phyloP scores from a whole-genome alignment of 768 basidiomycete species.

The Boletus subparvulus region DNA sequence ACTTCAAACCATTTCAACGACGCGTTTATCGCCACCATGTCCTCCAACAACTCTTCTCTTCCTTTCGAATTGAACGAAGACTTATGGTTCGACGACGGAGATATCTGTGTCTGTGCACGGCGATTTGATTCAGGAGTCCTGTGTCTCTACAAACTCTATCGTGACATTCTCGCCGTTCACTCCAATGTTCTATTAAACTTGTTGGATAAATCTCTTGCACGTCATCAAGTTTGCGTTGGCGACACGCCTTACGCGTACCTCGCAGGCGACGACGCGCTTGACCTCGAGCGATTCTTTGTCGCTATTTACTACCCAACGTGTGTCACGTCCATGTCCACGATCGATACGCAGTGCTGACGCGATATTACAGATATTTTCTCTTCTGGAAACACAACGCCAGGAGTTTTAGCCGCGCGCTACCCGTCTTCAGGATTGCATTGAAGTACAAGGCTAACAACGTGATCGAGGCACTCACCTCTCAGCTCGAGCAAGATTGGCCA shows the following conservation, averaged over 20 bases:
- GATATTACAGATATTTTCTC: neutral
- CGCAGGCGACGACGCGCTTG: neutral
- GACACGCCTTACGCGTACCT: neutral
- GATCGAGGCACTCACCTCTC: constrained; percentile 4
- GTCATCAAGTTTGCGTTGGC: neutral
- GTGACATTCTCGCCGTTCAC: constrained; percentile 1
- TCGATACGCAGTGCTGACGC: neutral
- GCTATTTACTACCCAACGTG: constrained; percentile 1
- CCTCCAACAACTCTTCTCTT: neutral
- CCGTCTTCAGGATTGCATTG: constrained; percentile 3
- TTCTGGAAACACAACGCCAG: constrained; percentile 3
- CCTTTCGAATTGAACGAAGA: neutral
- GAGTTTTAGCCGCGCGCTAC: neutral
- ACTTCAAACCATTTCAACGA: neutral
- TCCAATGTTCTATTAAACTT: neutral
- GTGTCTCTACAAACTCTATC: constrained; percentile 8
- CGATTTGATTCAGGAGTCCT: constrained; percentile 3
- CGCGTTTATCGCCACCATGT: neutral
- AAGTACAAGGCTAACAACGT: constrained; percentile 2
- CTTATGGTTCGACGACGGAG: constrained; percentile 9
- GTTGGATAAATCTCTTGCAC: neutral
- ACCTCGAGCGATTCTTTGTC: constrained; percentile 7
- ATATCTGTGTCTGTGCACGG: neutral
- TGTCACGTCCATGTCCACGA: neutral
- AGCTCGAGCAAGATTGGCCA: constrained; percentile 11